These are phyloP conservation scores for Linnemannia zychae DNA, from an alignment of 192 early-diverging fungal genomes.

Conservation along the genomic window DNA sequence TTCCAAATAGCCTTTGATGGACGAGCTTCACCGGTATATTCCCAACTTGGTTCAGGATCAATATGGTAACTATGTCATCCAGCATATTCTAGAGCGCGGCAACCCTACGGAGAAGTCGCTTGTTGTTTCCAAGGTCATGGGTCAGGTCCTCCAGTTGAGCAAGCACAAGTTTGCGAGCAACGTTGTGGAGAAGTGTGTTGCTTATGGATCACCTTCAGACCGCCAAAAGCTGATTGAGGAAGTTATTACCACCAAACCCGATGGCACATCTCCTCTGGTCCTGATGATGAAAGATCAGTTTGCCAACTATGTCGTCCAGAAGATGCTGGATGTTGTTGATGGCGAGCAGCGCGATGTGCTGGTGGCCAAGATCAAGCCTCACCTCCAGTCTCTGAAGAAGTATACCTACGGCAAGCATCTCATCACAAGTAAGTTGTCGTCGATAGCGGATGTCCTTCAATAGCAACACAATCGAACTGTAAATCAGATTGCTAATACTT, in stretches of 20 bases:
- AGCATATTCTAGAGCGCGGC: conserved; percentile 95
- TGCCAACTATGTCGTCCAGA: conserved; percentile 98
- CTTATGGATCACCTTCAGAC: conserved; percentile 87
- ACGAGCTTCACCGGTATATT: conserved; percentile 93
- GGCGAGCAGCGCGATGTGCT: conserved; percentile 87
- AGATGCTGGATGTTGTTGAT: conserved; percentile 97
- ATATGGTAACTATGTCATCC: conserved; percentile 99
- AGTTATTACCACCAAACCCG: conserved; percentile 81
- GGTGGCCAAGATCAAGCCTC: conserved; percentile 90
- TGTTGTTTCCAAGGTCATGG: conserved; percentile 89
- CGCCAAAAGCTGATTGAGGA: conserved; percentile 91
- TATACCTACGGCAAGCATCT: conserved; percentile 98
- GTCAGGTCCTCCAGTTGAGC: conserved; percentile 89
- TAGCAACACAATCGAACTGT: no score
- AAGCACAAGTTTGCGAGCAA: conserved; percentile 99
- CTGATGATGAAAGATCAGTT: conserved; percentile 99
- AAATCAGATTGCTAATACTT: no score
- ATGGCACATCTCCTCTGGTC: conserved; percentile 77
- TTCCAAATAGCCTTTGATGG: conserved; percentile 77
- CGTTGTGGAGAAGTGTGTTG: conserved; percentile 97
- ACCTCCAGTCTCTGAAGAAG: conserved; percentile 91
- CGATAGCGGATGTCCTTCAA: not conserved
- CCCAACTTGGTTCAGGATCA: conserved; percentile 94
- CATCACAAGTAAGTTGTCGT: conserved; percentile 69
- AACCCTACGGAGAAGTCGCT: conserved; percentile 88